Conservation (phyloP, 2,329 filamentous ascomycete species). For the Diplodia sapinea region DNA sequence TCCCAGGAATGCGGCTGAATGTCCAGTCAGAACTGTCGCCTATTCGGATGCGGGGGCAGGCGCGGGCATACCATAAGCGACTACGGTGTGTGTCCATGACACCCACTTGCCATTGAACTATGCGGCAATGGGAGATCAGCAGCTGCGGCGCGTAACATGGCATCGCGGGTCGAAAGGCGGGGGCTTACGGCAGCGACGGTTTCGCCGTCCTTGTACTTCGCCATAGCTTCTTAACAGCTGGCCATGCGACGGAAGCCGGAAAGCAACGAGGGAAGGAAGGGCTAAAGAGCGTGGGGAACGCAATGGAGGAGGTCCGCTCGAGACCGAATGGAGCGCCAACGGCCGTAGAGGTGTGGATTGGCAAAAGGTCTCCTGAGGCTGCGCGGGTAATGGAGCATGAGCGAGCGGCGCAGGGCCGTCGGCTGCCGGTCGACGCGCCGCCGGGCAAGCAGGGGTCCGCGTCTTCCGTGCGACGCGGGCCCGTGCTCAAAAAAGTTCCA, state of each 20-base stretch:
- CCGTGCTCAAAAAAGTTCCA: conserved; percentile 15
- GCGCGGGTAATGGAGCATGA: conserved; percentile 8
- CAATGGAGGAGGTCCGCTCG: not conserved
- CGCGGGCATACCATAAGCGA: conserved; percentile 72
- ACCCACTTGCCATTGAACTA: conserved; percentile 87
- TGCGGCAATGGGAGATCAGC: not conserved
- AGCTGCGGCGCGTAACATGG: not conserved
- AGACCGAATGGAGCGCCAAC: conserved; percentile 1
- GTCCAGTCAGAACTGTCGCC: not conserved
- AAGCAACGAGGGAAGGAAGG: not conserved
- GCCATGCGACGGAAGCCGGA: conserved; percentile 21
- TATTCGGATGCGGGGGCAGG: not conserved
- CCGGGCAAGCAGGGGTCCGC: conserved; percentile 7
- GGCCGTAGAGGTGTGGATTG: conserved; percentile 2
- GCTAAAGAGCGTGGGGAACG: conserved; percentile 12
- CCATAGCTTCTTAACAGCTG: conserved; percentile 52
- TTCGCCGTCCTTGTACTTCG: conserved; percentile 67
- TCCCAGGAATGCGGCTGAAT: conserved; percentile 78
- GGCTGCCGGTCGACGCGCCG: not conserved
- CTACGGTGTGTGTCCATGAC: conserved; percentile 81
- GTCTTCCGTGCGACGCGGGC: not conserved
- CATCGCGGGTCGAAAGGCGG: not conserved
- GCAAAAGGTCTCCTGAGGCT: conserved; percentile 17
- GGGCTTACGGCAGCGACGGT: conserved; percentile 63
- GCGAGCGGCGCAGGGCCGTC: not conserved